Percentiles rank a stretch among this genome's conserved stretches.
Conservation (phyloP, 495 filamentous ascomycete species). For the Endocarpon pusillum region DNA sequence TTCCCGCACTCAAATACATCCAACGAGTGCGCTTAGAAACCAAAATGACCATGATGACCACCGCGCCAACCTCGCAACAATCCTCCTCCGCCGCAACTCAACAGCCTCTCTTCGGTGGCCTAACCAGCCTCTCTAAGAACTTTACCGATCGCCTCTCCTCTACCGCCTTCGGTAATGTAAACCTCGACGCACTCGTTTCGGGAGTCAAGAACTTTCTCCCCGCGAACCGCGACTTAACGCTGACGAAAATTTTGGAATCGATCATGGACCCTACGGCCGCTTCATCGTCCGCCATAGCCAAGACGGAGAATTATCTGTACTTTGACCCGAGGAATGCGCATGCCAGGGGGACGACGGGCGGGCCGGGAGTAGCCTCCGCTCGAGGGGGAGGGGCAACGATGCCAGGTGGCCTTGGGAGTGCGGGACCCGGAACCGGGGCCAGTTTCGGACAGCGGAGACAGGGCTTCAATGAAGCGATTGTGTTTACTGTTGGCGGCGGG, state of each 20-base stretch:
- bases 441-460: constrained; percentile 89
- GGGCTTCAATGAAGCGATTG: constrained; percentile 86
- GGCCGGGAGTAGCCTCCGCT: constrained; percentile 33
- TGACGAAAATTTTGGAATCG: constrained; percentile 95
- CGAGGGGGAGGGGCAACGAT: constrained; percentile 17
- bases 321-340: constrained; percentile 91
- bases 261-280: constrained; percentile 93
- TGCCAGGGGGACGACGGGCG: constrained; percentile 82
- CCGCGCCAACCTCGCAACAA: constrained; percentile 50
- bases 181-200: constrained; percentile 90
- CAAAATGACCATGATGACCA: constrained; percentile 97
- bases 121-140: constrained; percentile 72
- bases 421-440: constrained; percentile 47
- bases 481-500: constrained; percentile 92
- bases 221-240: constrained; percentile 82
- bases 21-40: constrained; percentile 86
- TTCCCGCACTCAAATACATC: constrained; percentile 66
- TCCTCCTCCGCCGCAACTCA: constrained; percentile 46
- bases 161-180: constrained; percentile 59
- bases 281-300: constrained; percentile 79
- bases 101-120: constrained; percentile 64
- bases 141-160: constrained; percentile 90
- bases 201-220: constrained; percentile 98
- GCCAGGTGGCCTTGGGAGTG: constrained; percentile 32
- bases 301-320: constrained; percentile 97